Percentiles rank a stretch among this genome's conserved stretches.
Evolutionary conservation across 2,329 filamentous ascomycete genomes (phyloP).

Genomic region (Ascochyta pisi): DNA sequence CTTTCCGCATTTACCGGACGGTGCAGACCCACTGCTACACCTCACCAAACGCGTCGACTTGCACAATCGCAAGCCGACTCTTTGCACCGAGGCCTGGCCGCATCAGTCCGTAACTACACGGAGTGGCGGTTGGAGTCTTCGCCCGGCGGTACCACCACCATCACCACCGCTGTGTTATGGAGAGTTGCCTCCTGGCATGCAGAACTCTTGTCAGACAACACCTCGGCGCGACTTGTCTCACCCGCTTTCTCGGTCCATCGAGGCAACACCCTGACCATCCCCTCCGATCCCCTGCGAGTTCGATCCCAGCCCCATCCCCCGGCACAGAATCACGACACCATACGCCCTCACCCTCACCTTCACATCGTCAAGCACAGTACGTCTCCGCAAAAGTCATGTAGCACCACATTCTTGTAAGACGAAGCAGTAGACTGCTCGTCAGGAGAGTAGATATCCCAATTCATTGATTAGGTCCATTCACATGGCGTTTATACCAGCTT

Average conservation of each 20-base stretch:
- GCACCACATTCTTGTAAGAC: constrained; percentile 43
- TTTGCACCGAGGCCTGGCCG: neutral
- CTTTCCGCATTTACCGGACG: neutral
- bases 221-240: neutral
- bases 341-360: constrained; percentile 22
- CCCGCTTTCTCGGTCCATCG: neutral
- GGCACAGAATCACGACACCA: constrained; percentile 18
- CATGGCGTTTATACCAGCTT: constrained; percentile 21
- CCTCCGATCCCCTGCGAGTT: constrained; percentile 13
- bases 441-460: constrained; percentile 38
- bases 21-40: neutral
- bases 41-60: neutral
- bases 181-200: neutral
- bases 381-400: constrained; percentile 42
- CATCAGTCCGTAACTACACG: neutral
- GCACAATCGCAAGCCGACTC: neutral
- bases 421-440: constrained; percentile 25
- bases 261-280: constrained; percentile 8
- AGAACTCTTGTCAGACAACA: neutral
- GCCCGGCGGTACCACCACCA: neutral
- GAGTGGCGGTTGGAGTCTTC: neutral
- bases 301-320: constrained; percentile 18
- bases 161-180: neutral
- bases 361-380: constrained; percentile 33
- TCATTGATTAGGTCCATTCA: constrained; percentile 19